A percentile compares a stretch with the other conserved stretches of the same genome.
Conservation (phyloP, 2,329 filamentous ascomycete genomes). For the Gremmenia infestans region DNA sequence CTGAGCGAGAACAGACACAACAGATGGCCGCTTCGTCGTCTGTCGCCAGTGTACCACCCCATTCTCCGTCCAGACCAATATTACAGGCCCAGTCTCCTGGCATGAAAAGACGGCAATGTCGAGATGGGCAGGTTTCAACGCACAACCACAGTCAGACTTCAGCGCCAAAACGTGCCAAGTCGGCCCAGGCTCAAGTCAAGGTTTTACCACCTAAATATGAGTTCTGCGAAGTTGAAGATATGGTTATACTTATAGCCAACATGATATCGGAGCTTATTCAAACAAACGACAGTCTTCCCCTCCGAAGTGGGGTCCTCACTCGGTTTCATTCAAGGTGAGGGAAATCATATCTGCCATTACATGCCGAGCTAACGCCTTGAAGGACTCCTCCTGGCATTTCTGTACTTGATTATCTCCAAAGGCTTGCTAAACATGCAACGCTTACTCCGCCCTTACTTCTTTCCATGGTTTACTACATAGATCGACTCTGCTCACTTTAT, state of each 20-base stretch:
- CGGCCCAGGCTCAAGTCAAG: slow-evolving; percentile 48
- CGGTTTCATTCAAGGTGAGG: slow-evolving; percentile 85
- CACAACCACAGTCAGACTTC: slow-evolving; percentile 7
- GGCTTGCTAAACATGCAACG: slow-evolving; percentile 89
- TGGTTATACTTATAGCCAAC: slow-evolving; percentile 85
- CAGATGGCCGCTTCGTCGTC: not conserved
- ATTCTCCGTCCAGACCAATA: slow-evolving; percentile 22
- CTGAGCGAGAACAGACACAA: slow-evolving; percentile 1
- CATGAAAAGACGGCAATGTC: slow-evolving; percentile 32
- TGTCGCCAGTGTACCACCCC: not conserved
- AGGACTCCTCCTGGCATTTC: slow-evolving; percentile 78
- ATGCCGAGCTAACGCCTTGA: not conserved
- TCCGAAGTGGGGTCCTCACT: slow-evolving; percentile 81
- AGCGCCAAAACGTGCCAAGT: slow-evolving; percentile 48
- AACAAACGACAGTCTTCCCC: slow-evolving; percentile 82
- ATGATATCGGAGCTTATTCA: slow-evolving; percentile 95
- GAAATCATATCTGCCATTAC: slow-evolving; percentile 30
- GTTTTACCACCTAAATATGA: slow-evolving; percentile 72
- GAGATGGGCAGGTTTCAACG: slow-evolving; percentile 8
- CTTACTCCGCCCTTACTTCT: slow-evolving; percentile 90
- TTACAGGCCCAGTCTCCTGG: slow-evolving; percentile 29
- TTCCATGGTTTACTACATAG: slow-evolving; percentile 98
- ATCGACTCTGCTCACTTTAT: slow-evolving; percentile 86
- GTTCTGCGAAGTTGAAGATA: slow-evolving; percentile 73
- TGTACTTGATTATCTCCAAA: slow-evolving; percentile 87